Evolutionary conservation across 1,284 basidiomycete species (phyloP).

Genomic region (Meira miltonrushii): DNA sequence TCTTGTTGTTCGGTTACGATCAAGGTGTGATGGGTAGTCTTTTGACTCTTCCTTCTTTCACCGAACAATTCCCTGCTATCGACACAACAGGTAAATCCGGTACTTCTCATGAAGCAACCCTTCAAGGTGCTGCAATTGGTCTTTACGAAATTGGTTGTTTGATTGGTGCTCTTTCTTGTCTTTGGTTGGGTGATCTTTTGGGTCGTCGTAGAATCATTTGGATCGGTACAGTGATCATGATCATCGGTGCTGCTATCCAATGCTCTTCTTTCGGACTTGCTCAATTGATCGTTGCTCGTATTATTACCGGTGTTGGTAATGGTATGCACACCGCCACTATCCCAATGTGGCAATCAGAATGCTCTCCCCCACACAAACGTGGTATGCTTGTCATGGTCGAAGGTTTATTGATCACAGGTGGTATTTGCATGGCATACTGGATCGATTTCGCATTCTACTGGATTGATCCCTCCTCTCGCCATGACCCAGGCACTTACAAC

Average conservation of each 20-base stretch:
- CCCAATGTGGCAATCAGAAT: slow-evolving; percentile 48
- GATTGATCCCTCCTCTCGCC: slow-evolving; percentile 15
- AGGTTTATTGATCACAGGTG: slow-evolving; percentile 40
- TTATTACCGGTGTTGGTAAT: slow-evolving; percentile 48
- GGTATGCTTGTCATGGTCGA: slow-evolving; percentile 51
- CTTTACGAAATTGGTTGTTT: slow-evolving; percentile 50
- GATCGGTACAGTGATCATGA: slow-evolving; percentile 42
- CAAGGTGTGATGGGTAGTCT: slow-evolving; percentile 50
- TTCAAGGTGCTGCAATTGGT: slow-evolving; percentile 45
- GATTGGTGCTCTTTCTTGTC: slow-evolving; percentile 42
- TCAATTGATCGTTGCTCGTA: slow-evolving; percentile 43
- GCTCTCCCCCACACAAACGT: slow-evolving; percentile 45
- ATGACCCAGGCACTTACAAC: background rate
- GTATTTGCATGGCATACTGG: slow-evolving; percentile 34
- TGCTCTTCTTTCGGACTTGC: slow-evolving; percentile 27
- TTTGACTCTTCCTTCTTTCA: slow-evolving; percentile 41
- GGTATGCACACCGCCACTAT: slow-evolving; percentile 52
- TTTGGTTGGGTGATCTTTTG: slow-evolving; percentile 41
- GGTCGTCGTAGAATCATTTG: slow-evolving; percentile 46
- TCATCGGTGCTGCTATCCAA: slow-evolving; percentile 34
- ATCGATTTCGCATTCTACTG: slow-evolving; percentile 48
- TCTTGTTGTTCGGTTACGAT: slow-evolving; percentile 45
- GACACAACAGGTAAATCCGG: slow-evolving; percentile 20
- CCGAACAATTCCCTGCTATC: slow-evolving; percentile 32
- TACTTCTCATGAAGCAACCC: slow-evolving; percentile 26